These are phyloP conservation scores for Penicillium oxalicum DNA, from an alignment of 2,329 filamentous ascomycete species.

Conservation along the genomic window DNA sequence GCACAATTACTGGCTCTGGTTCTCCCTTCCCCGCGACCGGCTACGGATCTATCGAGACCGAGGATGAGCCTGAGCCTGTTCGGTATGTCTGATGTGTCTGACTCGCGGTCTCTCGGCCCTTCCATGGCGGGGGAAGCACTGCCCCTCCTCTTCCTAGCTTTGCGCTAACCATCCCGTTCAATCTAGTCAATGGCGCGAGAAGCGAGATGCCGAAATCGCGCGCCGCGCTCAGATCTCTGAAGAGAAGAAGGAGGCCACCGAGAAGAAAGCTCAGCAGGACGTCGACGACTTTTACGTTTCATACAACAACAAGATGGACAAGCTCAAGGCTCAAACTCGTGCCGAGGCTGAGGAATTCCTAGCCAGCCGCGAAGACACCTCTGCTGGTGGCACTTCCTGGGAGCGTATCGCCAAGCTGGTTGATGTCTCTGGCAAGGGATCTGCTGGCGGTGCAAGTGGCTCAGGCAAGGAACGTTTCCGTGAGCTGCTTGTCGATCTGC, in stretches of 20 bases:
- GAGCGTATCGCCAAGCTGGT: constrained; percentile 96
- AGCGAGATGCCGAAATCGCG: constrained; percentile 72
- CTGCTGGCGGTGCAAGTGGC: constrained; percentile 76
- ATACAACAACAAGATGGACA: constrained; percentile 98
- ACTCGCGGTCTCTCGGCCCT: too few species aligned
- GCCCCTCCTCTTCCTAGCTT: background rate
- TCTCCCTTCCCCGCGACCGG: constrained; percentile 51
- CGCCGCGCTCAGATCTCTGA: constrained; percentile 81
- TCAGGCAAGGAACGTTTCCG: constrained; percentile 96
- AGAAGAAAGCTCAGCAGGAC: constrained; percentile 84
- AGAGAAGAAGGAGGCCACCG: constrained; percentile 73
- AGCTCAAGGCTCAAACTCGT: constrained; percentile 78
- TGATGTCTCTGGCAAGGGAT: constrained; percentile 91
- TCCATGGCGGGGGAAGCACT: background rate
- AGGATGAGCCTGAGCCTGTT: constrained; percentile 85
- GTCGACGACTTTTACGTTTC: constrained; percentile 99
- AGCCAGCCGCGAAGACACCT: constrained; percentile 81
- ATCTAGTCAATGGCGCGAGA: constrained; percentile 75
- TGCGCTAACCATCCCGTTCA: background rate
- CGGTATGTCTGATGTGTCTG: constrained; percentile 39
- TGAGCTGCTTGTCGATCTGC: constrained; percentile 76
- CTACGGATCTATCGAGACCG: constrained; percentile 53
- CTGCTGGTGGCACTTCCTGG: constrained; percentile 94
- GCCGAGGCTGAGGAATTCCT: constrained; percentile 93
- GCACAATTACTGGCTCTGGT: constrained; percentile 68